A percentile compares a stretch with the other conserved stretches of the same genome.
These are phyloP conservation scores for Cryptosporidium felis DNA, from an alignment of 169 alveolate species.

Conservation along the genomic window DNA sequence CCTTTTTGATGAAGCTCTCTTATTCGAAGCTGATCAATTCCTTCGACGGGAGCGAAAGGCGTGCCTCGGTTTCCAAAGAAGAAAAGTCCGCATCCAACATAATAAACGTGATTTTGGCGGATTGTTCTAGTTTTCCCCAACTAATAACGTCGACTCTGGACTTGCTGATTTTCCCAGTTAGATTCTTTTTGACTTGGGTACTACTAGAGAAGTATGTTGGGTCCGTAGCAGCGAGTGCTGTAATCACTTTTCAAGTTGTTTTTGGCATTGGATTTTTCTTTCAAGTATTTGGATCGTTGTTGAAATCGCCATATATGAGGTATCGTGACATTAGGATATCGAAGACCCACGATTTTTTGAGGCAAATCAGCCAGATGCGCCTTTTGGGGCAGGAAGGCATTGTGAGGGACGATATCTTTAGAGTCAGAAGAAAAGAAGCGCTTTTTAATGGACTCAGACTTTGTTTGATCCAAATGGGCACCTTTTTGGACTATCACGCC, in stretches of 20 bases:
- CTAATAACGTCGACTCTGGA: slow-evolving; percentile 16
- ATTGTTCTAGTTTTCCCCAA: slow-evolving; percentile 48
- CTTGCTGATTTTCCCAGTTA: slow-evolving; percentile 18
- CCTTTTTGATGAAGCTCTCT: slow-evolving; percentile 3
- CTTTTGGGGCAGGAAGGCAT: neutral
- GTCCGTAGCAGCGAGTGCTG: slow-evolving; percentile 16
- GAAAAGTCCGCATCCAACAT: neutral
- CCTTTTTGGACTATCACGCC: slow-evolving; percentile 43
- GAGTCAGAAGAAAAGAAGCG: slow-evolving; percentile 15
- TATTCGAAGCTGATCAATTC: neutral
- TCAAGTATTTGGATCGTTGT: slow-evolving; percentile 20
- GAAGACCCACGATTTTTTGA: slow-evolving; percentile 43
- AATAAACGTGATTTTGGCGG: slow-evolving; percentile 16
- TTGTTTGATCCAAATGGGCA: slow-evolving; percentile 13
- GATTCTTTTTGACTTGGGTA: slow-evolving; percentile 33
- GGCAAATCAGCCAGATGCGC: neutral
- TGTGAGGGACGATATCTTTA: neutral
- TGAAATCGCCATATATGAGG: slow-evolving; percentile 58
- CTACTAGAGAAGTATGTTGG: slow-evolving; percentile 34
- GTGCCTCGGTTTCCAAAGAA: neutral
- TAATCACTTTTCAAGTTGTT: slow-evolving; percentile 7
- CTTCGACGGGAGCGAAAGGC: neutral
- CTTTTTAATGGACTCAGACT: slow-evolving; percentile 39
- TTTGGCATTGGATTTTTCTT: slow-evolving; percentile 22
- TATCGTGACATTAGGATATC: slow-evolving; percentile 37